phyloP scores from a whole-genome alignment of 257 asterid genomes.

The Leonotis leonurus region DNA sequence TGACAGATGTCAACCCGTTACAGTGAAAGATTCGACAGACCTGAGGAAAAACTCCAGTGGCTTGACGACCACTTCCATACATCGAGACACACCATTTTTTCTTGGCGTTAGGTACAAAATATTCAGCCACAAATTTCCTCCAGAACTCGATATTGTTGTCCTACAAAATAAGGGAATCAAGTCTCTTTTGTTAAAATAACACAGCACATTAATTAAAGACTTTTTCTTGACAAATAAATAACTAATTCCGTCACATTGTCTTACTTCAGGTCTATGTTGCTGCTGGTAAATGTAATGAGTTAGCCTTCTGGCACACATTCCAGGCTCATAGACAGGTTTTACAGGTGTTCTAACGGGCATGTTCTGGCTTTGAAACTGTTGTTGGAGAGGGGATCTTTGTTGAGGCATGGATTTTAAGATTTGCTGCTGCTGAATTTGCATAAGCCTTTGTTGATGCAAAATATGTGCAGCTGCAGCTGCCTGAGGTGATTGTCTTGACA shows the following conservation, averaged over 20 bases:
- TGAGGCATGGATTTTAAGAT: slow-evolving; percentile 71
- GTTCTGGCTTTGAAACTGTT: slow-evolving; percentile 64
- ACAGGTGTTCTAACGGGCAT: slow-evolving; percentile 51
- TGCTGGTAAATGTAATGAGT: slow-evolving; percentile 97
- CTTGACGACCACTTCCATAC: slow-evolving; percentile 96
- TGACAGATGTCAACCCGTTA: slow-evolving; percentile 5
- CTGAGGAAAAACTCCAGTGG: slow-evolving; percentile 95
- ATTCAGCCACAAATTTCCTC: slow-evolving; percentile 88
- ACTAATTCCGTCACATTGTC: not conserved
- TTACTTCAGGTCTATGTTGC: slow-evolving; percentile 91
- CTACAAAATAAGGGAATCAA: slow-evolving; percentile 34
- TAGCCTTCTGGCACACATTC: slow-evolving; percentile 92
- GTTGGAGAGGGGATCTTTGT: slow-evolving; percentile 60
- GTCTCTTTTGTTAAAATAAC: slow-evolving; percentile 2
- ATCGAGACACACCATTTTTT: slow-evolving; percentile 97
- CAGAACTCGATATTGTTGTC: slow-evolving; percentile 85
- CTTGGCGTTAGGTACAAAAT: slow-evolving; percentile 87
- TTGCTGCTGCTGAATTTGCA: slow-evolving; percentile 78
- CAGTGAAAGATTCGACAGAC: slow-evolving; percentile 32
- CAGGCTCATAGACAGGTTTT: slow-evolving; percentile 88
- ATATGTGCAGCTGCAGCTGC: slow-evolving; percentile 75
- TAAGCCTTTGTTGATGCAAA: slow-evolving; percentile 70
- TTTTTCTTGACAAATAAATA: not conserved
- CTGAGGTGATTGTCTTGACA: slow-evolving; percentile 59
- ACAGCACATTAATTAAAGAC: not conserved